Conservation (phyloP, 2,329 filamentous ascomycete species). For the Phoma sp. region DNA sequence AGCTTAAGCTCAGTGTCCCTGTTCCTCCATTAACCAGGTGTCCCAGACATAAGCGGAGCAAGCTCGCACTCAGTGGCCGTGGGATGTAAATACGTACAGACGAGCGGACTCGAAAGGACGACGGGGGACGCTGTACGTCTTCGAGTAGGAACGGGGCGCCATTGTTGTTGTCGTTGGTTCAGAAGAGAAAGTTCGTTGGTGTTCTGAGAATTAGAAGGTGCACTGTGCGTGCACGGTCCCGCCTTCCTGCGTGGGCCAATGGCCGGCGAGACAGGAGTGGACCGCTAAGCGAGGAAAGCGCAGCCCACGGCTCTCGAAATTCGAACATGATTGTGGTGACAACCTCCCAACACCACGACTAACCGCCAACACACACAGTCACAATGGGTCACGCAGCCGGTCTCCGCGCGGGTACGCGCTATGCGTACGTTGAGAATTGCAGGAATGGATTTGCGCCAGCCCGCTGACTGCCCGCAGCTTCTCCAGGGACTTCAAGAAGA, state of each 20-base stretch:
- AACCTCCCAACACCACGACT: slow-evolving; percentile 13
- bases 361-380: slow-evolving; percentile 19
- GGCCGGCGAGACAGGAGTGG: slow-evolving; percentile 10
- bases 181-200: slow-evolving; percentile 30
- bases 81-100: slow-evolving; percentile 81
- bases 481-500: slow-evolving; percentile 91
- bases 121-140: slow-evolving; percentile 99
- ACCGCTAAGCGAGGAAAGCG: slow-evolving; percentile 18
- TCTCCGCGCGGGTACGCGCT: slow-evolving; percentile 53
- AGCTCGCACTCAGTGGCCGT: slow-evolving; percentile 98
- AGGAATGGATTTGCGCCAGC: slow-evolving; percentile 12
- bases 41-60: slow-evolving; percentile 97
- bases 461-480: slow-evolving; percentile 60
- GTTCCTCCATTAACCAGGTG: slow-evolving; percentile 67
- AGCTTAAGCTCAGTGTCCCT: slow-evolving; percentile 99
- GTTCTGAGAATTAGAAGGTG: slow-evolving; percentile 17
- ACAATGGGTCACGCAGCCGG: slow-evolving; percentile 59
- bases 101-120: slow-evolving; percentile 99
- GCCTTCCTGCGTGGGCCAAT: slow-evolving; percentile 4
- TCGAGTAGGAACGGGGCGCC: slow-evolving; percentile 79
- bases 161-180: slow-evolving; percentile 50
- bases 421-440: slow-evolving; percentile 43
- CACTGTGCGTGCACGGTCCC: slow-evolving; percentile 16
- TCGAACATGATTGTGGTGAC: slow-evolving; percentile 5
- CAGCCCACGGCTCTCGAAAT: slow-evolving; percentile 17